Conservation (phyloP, 176 grass and related monocot species). For the Eleusine coracana region DNA sequence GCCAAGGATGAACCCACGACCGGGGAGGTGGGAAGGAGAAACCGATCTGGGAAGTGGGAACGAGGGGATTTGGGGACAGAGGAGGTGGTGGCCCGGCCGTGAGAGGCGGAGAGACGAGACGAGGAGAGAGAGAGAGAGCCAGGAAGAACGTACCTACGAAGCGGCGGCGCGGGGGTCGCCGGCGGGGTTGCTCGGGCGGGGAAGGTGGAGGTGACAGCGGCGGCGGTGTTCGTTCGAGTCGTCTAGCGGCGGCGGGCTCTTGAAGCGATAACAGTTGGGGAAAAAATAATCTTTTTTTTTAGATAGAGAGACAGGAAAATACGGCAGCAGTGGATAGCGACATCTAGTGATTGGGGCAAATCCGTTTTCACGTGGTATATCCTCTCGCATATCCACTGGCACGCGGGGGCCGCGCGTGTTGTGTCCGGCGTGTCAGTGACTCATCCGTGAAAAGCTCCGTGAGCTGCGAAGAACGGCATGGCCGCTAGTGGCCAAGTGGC, state of each 20-base stretch:
- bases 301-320: neutral
- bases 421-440: neutral
- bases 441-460: neutral
- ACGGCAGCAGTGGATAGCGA: constrained; percentile 31
- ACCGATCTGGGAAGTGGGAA: neutral
- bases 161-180: neutral
- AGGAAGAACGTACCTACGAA: neutral
- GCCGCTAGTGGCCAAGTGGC: constrained; percentile 11
- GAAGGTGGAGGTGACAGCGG: neutral
- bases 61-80: neutral
- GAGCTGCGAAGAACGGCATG: neutral
- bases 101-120: neutral
- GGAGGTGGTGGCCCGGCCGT: neutral
- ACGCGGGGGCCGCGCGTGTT: accelerated
- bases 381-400: accelerated
- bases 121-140: neutral
- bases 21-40: neutral
- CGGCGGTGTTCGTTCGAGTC: neutral
- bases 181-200: neutral
- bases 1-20: neutral
- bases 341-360: constrained; percentile 33
- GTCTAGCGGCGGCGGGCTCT: constrained; percentile 12
- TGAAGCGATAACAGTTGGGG: neutral
- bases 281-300: neutral
- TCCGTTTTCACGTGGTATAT: neutral